Percentiles rank a stretch among this genome's conserved stretches.
Evolutionary conservation across 1,139 yeast species (phyloP).

Genomic region (Lodderomyces orthopsilosis): DNA sequence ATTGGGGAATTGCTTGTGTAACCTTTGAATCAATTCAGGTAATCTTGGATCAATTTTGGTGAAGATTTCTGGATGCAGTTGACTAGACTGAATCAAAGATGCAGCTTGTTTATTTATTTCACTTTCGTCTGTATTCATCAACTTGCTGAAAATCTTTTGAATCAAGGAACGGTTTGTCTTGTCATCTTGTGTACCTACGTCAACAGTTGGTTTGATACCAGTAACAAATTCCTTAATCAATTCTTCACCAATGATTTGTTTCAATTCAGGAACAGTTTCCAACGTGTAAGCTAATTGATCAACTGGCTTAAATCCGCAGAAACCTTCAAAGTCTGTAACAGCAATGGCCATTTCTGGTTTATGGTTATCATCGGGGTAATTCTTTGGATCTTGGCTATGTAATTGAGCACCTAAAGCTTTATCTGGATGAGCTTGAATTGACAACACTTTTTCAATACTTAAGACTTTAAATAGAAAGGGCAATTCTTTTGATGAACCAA

Average conservation of each 20-base stretch:
- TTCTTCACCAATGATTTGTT: constrained; percentile 64
- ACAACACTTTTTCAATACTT: constrained; percentile 86
- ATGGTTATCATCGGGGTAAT: constrained; percentile 97
- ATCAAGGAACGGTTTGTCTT: constrained; percentile 57
- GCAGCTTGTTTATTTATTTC: constrained; percentile 54
- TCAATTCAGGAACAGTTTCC: constrained; percentile 70
- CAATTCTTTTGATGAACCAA: constrained; percentile 66
- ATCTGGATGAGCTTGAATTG: constrained; percentile 98
- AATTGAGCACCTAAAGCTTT: constrained; percentile 74
- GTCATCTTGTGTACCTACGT: constrained; percentile 47
- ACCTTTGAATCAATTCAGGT: constrained; percentile 69
- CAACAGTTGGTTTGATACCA: constrained; percentile 47
- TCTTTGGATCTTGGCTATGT: constrained; percentile 80
- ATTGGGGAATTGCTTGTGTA: constrained; percentile 84
- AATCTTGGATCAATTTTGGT: constrained; percentile 46
- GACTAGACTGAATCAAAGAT: constrained; percentile 61
- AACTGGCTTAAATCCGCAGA: constrained; percentile 96
- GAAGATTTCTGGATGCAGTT: constrained; percentile 47
- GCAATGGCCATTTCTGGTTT: constrained; percentile 99
- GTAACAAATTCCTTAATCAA: constrained; percentile 50
- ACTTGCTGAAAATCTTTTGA: constrained; percentile 70
- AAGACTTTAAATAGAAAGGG: constrained; percentile 94
- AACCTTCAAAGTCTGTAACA: constrained; percentile 91
- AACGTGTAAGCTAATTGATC: constrained; percentile 68
- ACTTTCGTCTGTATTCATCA: constrained; percentile 74